Evolutionary conservation across 2,329 filamentous ascomycete species (phyloP).

Genomic region (Clarireedia monteithiana): DNA sequence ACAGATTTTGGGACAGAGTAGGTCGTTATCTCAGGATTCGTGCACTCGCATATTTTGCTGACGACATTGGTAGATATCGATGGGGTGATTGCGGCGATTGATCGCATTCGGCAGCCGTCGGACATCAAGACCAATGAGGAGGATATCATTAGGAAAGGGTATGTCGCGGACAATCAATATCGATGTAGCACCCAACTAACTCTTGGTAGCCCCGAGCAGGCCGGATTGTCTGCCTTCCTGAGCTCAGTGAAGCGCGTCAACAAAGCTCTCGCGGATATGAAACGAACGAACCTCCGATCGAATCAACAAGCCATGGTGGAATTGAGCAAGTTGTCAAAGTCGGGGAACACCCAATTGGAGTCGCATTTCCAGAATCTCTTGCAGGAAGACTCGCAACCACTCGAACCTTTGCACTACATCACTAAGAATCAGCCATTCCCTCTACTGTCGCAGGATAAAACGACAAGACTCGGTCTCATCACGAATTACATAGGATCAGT

Average conservation of each 20-base stretch:
- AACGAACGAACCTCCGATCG: conserved; percentile 80
- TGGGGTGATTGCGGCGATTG: conserved; percentile 75
- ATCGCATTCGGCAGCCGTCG: conserved; percentile 79
- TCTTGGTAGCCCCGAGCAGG: conserved; percentile 59
- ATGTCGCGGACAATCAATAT: neutral
- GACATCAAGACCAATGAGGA: conserved; percentile 91
- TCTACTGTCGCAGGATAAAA: conserved; percentile 65
- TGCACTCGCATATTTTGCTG: conserved; percentile 7
- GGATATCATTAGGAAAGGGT: conserved; percentile 75
- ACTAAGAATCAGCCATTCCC: conserved; percentile 87
- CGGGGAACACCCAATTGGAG: conserved; percentile 77
- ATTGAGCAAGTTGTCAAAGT: conserved; percentile 66
- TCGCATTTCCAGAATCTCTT: conserved; percentile 74
- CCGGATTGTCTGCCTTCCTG: conserved; percentile 77
- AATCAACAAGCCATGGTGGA: conserved; percentile 86
- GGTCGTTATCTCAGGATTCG: conserved; percentile 21
- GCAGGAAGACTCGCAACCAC: conserved; percentile 66
- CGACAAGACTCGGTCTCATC: conserved; percentile 69
- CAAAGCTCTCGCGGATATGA: conserved; percentile 76
- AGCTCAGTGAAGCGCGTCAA: conserved; percentile 83
- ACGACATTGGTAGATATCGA: conserved; percentile 61
- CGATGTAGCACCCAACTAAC: conserved; percentile 10
- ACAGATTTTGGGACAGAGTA: conserved; percentile 78
- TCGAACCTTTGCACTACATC: conserved; percentile 87
- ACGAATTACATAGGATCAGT: conserved; percentile 66